Conservation (phyloP, 371 early-diverging fungal species). For the Mortierella sp. region DNA sequence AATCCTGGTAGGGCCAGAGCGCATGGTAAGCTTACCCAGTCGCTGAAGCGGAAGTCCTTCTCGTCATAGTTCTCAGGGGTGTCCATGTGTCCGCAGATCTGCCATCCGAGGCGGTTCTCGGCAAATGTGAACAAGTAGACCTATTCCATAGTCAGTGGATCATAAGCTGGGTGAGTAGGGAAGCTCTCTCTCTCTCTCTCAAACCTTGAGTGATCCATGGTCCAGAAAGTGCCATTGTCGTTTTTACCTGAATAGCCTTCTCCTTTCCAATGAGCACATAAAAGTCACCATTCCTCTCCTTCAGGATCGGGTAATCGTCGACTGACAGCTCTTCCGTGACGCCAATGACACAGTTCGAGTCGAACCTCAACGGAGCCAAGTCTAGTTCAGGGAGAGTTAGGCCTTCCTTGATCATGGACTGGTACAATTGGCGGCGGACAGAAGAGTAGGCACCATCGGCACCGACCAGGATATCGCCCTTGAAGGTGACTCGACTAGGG, state of each 20-base stretch:
- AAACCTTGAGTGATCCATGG: too few relatives aligned
- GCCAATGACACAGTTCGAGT: conserved; percentile 30
- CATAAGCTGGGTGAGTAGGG: too few relatives aligned
- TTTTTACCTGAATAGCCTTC: conserved; percentile 5
- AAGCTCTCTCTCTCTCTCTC: too few relatives aligned
- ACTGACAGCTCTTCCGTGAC: conserved; percentile 16
- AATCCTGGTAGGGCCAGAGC: too few relatives aligned
- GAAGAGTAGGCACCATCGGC: conserved; percentile 30
- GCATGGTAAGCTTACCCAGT: conserved; percentile 41
- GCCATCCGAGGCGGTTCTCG: conserved; percentile 25
- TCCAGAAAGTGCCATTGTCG: too few relatives aligned
- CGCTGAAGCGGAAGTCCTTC: conserved; percentile 23
- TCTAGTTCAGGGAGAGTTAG: conserved; percentile 13
- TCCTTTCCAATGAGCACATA: conserved; percentile 30
- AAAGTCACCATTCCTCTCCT: conserved; percentile 19
- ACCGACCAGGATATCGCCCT: too few relatives aligned
- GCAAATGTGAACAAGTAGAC: conserved; percentile 33
- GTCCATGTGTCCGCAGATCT: conserved; percentile 31
- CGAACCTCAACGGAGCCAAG: conserved; percentile 21
- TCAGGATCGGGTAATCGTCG: conserved; percentile 17
- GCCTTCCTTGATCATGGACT: conserved; percentile 14
- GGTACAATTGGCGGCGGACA: conserved; percentile 20
- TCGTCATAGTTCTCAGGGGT: conserved; percentile 22
- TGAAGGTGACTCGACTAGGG: background rate
- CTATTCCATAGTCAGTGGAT: too few relatives aligned